Percentiles rank a stretch among this genome's conserved stretches.
phyloP scores from a whole-genome alignment of 202 grass and related monocot genomes.

The Setaria viridis region DNA sequence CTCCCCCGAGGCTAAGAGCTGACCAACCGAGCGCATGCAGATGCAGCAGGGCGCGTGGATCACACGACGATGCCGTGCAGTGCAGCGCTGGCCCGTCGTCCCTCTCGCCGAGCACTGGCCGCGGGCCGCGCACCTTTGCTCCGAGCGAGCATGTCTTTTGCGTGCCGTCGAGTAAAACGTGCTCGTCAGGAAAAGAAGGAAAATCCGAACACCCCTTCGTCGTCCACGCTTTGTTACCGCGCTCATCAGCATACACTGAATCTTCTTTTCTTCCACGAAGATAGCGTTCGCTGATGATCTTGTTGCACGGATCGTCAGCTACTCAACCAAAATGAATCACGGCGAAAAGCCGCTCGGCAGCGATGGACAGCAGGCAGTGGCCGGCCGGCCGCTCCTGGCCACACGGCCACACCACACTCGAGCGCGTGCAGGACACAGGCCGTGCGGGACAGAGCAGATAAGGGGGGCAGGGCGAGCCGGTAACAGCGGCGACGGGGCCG shows the following conservation, averaged over 20 bases:
- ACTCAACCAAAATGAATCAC: neutral
- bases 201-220: neutral
- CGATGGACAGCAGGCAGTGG: neutral
- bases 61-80: neutral
- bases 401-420: neutral
- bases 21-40: neutral
- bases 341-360: neutral
- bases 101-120: neutral
- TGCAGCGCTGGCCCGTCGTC: neutral
- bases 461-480: neutral
- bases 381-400: neutral
- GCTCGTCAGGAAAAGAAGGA: neutral
- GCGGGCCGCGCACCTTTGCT: too few relatives aligned
- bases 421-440: neutral
- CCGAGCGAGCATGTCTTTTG: too few relatives aligned
- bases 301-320: neutral
- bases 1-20: neutral
- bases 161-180: neutral
- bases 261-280: too few relatives aligned
- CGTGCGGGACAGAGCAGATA: constrained; percentile 20
- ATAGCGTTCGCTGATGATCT: neutral
- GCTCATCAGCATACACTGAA: too few relatives aligned
- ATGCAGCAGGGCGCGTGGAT: constrained; percentile 6
- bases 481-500: constrained; percentile 24
- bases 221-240: too few relatives aligned